Base-by-base conservation (phyloP, 257 asterid species). In the Solanum stenotomum region DNA sequence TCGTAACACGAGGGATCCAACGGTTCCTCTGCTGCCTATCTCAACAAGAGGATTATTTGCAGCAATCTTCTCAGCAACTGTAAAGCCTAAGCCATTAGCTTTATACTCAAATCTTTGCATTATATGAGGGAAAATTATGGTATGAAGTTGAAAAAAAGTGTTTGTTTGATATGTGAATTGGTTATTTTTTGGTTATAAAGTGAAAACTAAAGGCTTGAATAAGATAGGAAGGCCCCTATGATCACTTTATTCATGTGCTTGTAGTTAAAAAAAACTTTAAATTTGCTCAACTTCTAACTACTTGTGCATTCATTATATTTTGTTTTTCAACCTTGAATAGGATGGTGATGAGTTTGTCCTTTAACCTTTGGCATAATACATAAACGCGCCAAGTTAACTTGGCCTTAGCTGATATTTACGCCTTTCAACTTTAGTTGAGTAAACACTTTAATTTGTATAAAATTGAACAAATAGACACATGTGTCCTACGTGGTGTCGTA, bases 191-290 rank as follows among this genome's bases (percentile, higher is more conserved):
- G 89, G 85, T 87, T 87, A 91, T 71, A 85, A 44, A 87, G 84
- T 84, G 79, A 79, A 85, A 88, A 6, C 14, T 31, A 93, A 52
- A 68, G 68, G 37, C 68, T 81, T 81, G 10, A 81, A 46, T 81
- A 81, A 46, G 89, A 86, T 84, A 67, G 76, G 89, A 78, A 44
- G 92, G 90, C 65, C 89, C 89, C 72, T 88, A 86, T 89, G 90
- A 88, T 91, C 97, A 92, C 90, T 90, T 85, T 86, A 88, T 92
- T 93, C 96, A 92, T 93, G 98, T 92, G 94, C 89, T 89, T 91
- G 89, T 81, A 87, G 84, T 91, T 91, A 15, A 29, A 78, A 86
- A 46, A 84, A 87, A 90, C 92, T 92, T 94, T 92, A 87, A 92
- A 88, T 89, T 77, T 86, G 90, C 83, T 90, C 88, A 87, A 88